These are phyloP conservation scores for Phialemonium atrogriseum DNA, from an alignment of 2,329 filamentous ascomycete genomes.

Conservation along the genomic window DNA sequence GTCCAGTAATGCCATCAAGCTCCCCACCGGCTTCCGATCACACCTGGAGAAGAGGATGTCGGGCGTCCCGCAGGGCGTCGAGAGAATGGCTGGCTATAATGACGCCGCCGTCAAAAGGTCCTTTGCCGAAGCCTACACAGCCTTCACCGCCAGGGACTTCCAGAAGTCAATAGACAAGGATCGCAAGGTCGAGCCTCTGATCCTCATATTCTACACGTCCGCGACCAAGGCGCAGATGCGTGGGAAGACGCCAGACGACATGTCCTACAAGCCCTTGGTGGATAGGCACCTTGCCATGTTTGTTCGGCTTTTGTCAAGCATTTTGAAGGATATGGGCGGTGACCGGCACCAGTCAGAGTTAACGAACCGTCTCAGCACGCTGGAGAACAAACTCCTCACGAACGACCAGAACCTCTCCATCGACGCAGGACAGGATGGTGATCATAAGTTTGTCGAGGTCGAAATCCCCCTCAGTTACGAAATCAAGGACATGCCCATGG, in stretches of 20 bases:
- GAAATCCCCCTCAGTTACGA: conserved; percentile 79
- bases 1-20: conserved; percentile 43
- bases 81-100: conserved; percentile 79
- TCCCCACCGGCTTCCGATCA: conserved; percentile 46
- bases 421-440: conserved; percentile 47
- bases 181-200: conserved; percentile 80
- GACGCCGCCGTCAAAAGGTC: conserved; percentile 88
- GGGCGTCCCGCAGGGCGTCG: conserved; percentile 71
- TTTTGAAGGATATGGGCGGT: conserved; percentile 77
- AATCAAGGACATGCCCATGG: conserved; percentile 94
- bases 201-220: conserved; percentile 93
- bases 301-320: conserved; percentile 73
- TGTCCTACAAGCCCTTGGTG: conserved; percentile 83
- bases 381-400: conserved; percentile 89
- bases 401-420: conserved; percentile 85
- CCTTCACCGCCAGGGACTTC: conserved; percentile 82
- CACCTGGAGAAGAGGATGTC: conserved; percentile 64
- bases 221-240: conserved; percentile 81
- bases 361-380: conserved; percentile 63
- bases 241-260: conserved; percentile 67
- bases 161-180: conserved; percentile 91
- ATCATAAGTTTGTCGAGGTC: conserved; percentile 68
- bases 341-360: conserved; percentile 80
- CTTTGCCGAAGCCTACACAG: conserved; percentile 90
- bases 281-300: conserved; percentile 94